Evolutionary conservation across 1,139 yeast genomes (phyloP).

Genomic region (Kodamaea anthophila): DNA sequence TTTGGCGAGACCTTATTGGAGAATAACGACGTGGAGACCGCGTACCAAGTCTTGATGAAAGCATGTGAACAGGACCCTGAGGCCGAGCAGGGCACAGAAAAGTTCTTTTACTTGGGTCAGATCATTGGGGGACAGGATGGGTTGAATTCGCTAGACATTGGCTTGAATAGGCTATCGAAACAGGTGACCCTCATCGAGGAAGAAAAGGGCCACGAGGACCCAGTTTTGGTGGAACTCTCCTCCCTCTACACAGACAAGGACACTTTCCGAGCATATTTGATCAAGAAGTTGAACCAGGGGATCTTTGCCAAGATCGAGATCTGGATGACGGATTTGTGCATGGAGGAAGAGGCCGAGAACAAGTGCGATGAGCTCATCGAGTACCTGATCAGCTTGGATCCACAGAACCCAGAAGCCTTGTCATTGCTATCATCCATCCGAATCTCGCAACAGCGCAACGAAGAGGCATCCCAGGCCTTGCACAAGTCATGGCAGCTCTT

Average conservation of each 20-base stretch:
- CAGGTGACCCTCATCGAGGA: constrained; percentile 29
- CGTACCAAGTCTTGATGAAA: constrained; percentile 56
- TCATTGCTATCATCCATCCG: constrained; percentile 80
- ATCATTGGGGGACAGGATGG: constrained; percentile 82
- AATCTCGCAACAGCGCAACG: constrained; percentile 74
- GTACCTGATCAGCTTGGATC: constrained; percentile 58
- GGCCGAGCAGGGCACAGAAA: constrained; percentile 63
- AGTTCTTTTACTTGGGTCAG: constrained; percentile 87
- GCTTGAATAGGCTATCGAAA: constrained; percentile 46
- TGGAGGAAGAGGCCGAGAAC: constrained; percentile 83
- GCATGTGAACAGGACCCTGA: constrained; percentile 68
- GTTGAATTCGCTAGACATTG: constrained; percentile 55
- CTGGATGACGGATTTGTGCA: constrained; percentile 98
- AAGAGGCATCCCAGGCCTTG: constrained; percentile 71
- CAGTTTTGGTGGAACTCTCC: constrained; percentile 19
- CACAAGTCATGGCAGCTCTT: constrained; percentile 70
- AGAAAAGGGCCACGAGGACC: constrained; percentile 20
- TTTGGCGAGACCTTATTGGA: constrained; percentile 79
- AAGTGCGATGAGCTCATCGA: constrained; percentile 71
- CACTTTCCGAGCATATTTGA: constrained; percentile 31
- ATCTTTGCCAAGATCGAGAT: constrained; percentile 85
- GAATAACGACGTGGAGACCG: constrained; percentile 69
- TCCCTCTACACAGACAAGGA: constrained; percentile 24
- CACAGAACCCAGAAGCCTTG: constrained; percentile 70
- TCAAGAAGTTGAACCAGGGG: constrained; percentile 62